These are phyloP conservation scores for Tolypocladium nubicola DNA, from an alignment of 2,329 filamentous ascomycete genomes.

Conservation along the genomic window DNA sequence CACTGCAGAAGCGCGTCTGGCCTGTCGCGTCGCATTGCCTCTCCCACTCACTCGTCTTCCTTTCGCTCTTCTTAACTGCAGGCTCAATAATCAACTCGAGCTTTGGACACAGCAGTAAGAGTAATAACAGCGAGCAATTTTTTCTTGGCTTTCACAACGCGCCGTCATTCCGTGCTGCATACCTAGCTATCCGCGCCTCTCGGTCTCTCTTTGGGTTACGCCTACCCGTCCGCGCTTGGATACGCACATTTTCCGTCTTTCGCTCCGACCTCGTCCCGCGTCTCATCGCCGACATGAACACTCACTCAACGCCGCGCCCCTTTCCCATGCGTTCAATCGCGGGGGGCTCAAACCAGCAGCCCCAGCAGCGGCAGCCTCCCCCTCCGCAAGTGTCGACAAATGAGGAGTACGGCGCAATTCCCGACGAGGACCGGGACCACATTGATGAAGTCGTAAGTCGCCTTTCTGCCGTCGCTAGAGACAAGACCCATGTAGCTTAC, in stretches of 20 bases:
- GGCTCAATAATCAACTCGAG: background rate
- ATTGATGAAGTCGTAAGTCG: slow-evolving; percentile 79
- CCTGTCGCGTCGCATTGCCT: slow-evolving; percentile 4
- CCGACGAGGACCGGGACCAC: slow-evolving; percentile 85
- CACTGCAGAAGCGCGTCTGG: slow-evolving; percentile 2
- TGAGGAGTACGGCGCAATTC: slow-evolving; percentile 39
- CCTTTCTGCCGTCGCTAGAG: background rate
- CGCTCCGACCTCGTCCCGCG: background rate
- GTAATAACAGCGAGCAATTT: background rate
- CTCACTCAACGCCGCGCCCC: slow-evolving; percentile 25
- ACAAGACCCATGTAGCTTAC: slow-evolving; percentile 8
- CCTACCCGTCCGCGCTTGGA: background rate
- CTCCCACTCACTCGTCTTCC: background rate
- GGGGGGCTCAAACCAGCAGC: slow-evolving; percentile 18
- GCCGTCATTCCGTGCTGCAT: background rate
- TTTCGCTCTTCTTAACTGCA: background rate
- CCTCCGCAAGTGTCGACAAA: slow-evolving; percentile 23
- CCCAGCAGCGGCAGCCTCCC: slow-evolving; percentile 19
- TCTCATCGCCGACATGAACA: slow-evolving; percentile 17
- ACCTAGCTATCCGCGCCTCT: background rate
- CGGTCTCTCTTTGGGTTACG: background rate
- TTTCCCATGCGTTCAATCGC: slow-evolving; percentile 24
- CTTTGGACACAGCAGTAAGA: background rate
- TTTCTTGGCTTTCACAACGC: background rate
- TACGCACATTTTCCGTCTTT: background rate